Percentiles rank a stretch among this genome's conserved stretches.
These are phyloP conservation scores for Flagelloscypha sp. DNA, from an alignment of 768 basidiomycete species.

Conservation along the genomic window DNA sequence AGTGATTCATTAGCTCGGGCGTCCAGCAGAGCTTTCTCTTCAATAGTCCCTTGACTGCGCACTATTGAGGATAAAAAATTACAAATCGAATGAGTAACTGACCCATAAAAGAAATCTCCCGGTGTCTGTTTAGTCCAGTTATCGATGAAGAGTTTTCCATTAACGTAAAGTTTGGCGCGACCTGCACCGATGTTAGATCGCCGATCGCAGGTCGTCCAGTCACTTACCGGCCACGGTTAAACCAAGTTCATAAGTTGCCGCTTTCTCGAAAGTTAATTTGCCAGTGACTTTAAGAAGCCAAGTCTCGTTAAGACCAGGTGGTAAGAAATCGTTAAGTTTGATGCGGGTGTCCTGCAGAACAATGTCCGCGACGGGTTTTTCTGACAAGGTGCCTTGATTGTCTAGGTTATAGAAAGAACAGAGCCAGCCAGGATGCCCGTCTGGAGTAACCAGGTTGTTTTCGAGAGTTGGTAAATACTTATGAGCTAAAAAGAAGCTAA, in stretches of 20 bases:
- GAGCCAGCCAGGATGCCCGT: slow-evolving; percentile 52
- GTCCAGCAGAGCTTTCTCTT: slow-evolving; percentile 47
- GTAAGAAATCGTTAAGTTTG: slow-evolving; percentile 61
- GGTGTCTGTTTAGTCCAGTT: slow-evolving; percentile 64
- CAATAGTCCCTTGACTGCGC: slow-evolving; percentile 51
- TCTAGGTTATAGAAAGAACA: slow-evolving; percentile 58
- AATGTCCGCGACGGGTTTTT: slow-evolving; percentile 36
- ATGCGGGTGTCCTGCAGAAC: slow-evolving; percentile 52
- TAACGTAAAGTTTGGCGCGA: slow-evolving; percentile 55
- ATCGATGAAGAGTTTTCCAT: slow-evolving; percentile 53
- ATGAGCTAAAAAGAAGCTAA: slow-evolving; percentile 33
- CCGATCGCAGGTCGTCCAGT: neutral
- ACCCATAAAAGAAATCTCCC: slow-evolving; percentile 66
- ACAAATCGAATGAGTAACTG: slow-evolving; percentile 9
- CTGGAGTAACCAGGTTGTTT: slow-evolving; percentile 40
- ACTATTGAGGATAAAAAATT: neutral
- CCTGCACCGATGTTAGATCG: slow-evolving; percentile 20
- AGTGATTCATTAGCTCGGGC: slow-evolving; percentile 38
- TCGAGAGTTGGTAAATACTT: slow-evolving; percentile 68
- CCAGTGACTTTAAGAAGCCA: slow-evolving; percentile 56
- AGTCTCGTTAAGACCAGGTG: slow-evolving; percentile 39
- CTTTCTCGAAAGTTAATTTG: slow-evolving; percentile 38
- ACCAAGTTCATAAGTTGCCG: slow-evolving; percentile 49
- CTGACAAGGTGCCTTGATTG: slow-evolving; percentile 33
- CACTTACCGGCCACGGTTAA: slow-evolving; percentile 48